Base-by-base conservation (phyloP, 495 filamentous ascomycete genomes). In the Hypoxylon trugodes region DNA sequence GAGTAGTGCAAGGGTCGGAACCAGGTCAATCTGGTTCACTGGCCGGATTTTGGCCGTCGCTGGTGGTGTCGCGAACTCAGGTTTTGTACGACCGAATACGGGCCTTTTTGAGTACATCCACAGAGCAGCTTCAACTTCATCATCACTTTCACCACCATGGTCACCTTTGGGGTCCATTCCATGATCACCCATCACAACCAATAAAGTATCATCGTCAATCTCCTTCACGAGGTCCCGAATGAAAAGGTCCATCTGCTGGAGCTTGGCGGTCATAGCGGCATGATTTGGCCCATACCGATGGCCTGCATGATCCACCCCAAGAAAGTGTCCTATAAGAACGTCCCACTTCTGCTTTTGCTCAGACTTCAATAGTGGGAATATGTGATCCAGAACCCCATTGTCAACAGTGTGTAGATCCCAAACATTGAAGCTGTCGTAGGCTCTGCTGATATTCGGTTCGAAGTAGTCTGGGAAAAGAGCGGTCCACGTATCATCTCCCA, bases 141-240 rank as follows among this genome's bases (percentile, higher is more conserved):
- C 92, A 68, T 96, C 89, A 9, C 93, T 97, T 76, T 98, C 95
- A 38, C 95, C 95, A 36, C 95, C 95, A 69, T 98, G 95, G 68
- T 98, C 95, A 5, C 95, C 95, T 77, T 98, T 98, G 19, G 82
- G 79, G 75, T 98, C 95, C 95, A 98, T 98, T 6, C 95, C 95
- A 73, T 98, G 95, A 73, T 98, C 95, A 7, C 95, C 95, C 91
- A 98, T 96, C 12, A 98, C 90, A 12, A 98, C 88, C 41, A 98
- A 78, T 22, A 98, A 76, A 2, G 95, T 98, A 26, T 90, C 76
- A 36, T 97, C 90, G 66, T 96, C 94, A 9, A 98, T 73, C 6
- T 79, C 78, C 2, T 83, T 81, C 18, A 92, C 86, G 28, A 98
- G 75, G 7, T 89, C 79, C 19, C 86, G 82, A 59, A 98, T 80